Base-by-base conservation (phyloP, 2,329 filamentous ascomycete genomes). In the Aspergillus eucalypticola region DNA sequence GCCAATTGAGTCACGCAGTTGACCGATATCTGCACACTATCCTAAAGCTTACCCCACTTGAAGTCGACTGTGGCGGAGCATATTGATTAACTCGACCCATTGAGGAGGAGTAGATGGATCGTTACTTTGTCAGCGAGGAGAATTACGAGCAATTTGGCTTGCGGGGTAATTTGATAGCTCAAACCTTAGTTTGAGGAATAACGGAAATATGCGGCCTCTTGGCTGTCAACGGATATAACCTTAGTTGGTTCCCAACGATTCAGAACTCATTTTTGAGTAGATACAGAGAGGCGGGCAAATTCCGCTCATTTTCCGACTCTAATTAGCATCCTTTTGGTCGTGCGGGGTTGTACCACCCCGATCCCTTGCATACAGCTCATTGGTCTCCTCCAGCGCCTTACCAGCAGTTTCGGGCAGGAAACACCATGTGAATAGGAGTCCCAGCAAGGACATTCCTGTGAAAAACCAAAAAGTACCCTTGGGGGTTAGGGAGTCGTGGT, bases 401-500 rank as follows among this genome's bases (percentile, higher is more conserved):
- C 59, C 59, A 8, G 54, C 44, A 10, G 55, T 58, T 15, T 61
- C 59, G 10, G 59, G 59, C 10, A 61, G 49, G 5, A 58, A 50
- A 6, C 42, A 41, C 42, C 35, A 61, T 15, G 42, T 35, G 21
- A 58, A 58, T 7, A 55, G 10, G 11, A 61, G 38, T 1, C 54
- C 59, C 10, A 61, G 42, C 23, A 54, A n/a, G 8, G 54, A 61
- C 35, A 52, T 58, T 5, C 49, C 55, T 3, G 59, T 56, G 38
- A 61, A 61, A n/a, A 61, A 57, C 55, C 56, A 39, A 25, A 61
- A 61, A 11, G 59, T 56, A 3, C 59, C 59, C 39, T 42, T 50
- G n/a, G 29, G 21, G 5, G 57, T 52, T 0, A 81, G 64, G 0
- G 73, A 75, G 2, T 72, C 5, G 81, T 72, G 6, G 76, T 79